Evolutionary conservation across 345 rosid species (phyloP), one percentile per base, ranked within the genome.

Genomic region (Bruguiera sexangula): DNA sequence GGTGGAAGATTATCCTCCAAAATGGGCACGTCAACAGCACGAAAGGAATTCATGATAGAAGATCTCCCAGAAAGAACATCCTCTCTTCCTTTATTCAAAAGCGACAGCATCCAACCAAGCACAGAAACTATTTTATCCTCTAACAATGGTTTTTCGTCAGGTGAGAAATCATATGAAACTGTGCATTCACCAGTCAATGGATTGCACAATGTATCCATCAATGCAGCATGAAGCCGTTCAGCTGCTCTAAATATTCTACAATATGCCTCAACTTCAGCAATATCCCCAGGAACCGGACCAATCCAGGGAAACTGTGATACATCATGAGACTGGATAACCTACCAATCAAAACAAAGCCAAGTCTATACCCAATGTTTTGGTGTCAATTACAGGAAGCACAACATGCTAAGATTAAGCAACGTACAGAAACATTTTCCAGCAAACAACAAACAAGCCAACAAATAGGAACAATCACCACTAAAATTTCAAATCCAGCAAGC

Each of bases 251-350:
- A 94, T 36, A 91, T 89, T 69, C 99, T 85, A 80, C 99, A 94
- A 66, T 94, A 94, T 16, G 99, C 96, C 81, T 94, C 97, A 32
- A 94, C 84, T 81, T 94, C 99, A 56, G 99, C 96, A 71, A 94
- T 91, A 60, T 94, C 98, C 20, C 98, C 97, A 51, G 98, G 97
- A 66, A 94, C 78, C 27, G 97, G 98, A 73, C 98, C 98, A 65
- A 86, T 73, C 98, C 98, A 88, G 27, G 83, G 90, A 79, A 85
- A 67, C 82, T 85, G 88, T n/a, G 93, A 85, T 5, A 55, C 66
- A 76, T 88, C 98, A 10, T 75, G 83, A 62, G 93, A 82, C 73
- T 86, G 81, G 69, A 77, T 63, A 43, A 77, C 69, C 81, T 80
- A 77, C 62, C 66, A 70, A 62, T 78, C 72, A 69, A 72, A 75